These are phyloP conservation scores for Pythium volutum DNA, from an alignment of 352 stramenopile species.

Conservation along the genomic window DNA sequence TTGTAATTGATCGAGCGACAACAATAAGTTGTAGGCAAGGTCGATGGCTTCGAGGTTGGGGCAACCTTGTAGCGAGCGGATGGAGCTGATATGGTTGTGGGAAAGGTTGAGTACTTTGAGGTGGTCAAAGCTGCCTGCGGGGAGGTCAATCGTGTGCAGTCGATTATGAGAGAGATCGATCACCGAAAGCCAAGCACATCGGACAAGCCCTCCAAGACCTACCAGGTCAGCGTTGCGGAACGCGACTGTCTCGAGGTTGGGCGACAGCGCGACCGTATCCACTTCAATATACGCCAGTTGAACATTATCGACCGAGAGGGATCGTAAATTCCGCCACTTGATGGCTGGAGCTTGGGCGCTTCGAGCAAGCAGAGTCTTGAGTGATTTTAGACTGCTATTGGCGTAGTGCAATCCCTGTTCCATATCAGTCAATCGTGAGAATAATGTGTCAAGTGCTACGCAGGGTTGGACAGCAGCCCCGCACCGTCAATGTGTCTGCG, in stretches of 20 bases:
- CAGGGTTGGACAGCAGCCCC: neutral
- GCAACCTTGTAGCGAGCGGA: neutral
- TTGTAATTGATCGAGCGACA: neutral
- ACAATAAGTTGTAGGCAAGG: conserved; percentile 8
- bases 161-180: conserved; percentile 15
- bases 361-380: conserved; percentile 1
- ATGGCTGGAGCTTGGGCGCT: neutral
- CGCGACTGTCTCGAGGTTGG: conserved; percentile 6
- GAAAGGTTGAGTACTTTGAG: conserved; percentile 17
- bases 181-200: conserved; percentile 9
- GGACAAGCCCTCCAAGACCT: neutral
- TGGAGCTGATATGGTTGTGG: conserved; percentile 8
- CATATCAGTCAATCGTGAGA: neutral
- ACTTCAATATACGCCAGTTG: neutral
- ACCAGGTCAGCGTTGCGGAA: neutral
- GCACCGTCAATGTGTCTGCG: conserved; percentile 2
- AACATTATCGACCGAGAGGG: neutral
- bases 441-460: neutral
- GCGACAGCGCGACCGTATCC: neutral
- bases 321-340: conserved; percentile 5
- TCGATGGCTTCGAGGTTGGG: conserved; percentile 5
- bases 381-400: neutral
- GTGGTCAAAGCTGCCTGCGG: neutral
- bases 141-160: conserved; percentile 4
- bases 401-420: conserved; percentile 11